A percentile compares a stretch with the other conserved stretches of the same genome.
These are phyloP conservation scores for Cercospora zeina DNA, from an alignment of 2,329 filamentous ascomycete genomes.

Conservation along the genomic window DNA sequence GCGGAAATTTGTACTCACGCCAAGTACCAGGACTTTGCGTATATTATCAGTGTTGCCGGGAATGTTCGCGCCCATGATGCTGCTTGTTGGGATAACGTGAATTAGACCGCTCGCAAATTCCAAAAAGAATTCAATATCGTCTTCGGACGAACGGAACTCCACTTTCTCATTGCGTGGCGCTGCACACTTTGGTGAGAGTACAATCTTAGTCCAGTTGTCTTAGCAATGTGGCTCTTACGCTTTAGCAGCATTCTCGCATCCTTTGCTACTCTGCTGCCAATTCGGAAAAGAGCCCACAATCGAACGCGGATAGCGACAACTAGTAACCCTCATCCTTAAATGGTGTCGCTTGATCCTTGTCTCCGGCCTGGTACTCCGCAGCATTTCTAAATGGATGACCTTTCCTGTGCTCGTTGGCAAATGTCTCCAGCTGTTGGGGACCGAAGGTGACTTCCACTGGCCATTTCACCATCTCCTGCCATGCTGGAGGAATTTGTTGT, in stretches of 20 bases:
- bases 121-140: neutral
- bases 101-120: neutral
- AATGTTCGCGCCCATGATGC: neutral
- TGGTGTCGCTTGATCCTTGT: neutral
- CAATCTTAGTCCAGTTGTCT: neutral
- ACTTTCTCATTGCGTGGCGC: neutral
- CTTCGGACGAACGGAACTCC: constrained; percentile 27
- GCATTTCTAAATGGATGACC: neutral
- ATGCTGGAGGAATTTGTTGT: constrained; percentile 25
- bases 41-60: constrained; percentile 6
- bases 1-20: constrained; percentile 19
- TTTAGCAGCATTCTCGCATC: neutral
- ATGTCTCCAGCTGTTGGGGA: neutral
- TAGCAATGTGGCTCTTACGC: neutral
- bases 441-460: constrained; percentile 26
- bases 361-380: neutral
- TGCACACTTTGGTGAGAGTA: neutral
- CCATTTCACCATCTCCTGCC: constrained; percentile 32
- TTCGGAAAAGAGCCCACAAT: neutral
- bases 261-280: neutral
- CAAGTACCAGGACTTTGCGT: constrained; percentile 25
- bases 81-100: neutral
- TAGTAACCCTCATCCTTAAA: neutral
- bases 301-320: neutral
- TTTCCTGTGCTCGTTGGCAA: neutral